phyloP scores from a whole-genome alignment of 2,329 filamentous ascomycete species.

The Orbilia quercus region DNA sequence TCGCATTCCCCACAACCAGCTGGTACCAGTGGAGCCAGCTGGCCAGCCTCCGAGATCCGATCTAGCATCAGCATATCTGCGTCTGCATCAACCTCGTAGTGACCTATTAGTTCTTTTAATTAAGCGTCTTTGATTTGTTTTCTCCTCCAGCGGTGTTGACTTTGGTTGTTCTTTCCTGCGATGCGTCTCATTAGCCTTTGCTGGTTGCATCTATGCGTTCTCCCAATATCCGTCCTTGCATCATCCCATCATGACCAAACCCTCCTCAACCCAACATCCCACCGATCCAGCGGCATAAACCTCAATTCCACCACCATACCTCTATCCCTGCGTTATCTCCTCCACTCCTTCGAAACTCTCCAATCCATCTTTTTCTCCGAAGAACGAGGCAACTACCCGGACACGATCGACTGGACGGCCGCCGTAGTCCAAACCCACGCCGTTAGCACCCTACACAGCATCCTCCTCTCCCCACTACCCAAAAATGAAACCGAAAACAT shows the following conservation, averaged over 20 bases:
- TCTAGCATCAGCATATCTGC: too few relatives aligned
- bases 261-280: constrained; percentile 12
- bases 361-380: constrained; percentile 81
- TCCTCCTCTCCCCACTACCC: constrained; percentile 66
- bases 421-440: constrained; percentile 85
- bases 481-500: constrained; percentile 69
- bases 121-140: constrained; percentile 28
- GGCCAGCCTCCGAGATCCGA: neutral
- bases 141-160: constrained; percentile 9
- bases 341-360: constrained; percentile 73
- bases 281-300: constrained; percentile 36
- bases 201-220: constrained; percentile 20
- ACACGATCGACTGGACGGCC: constrained; percentile 90
- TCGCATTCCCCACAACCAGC: constrained; percentile 3
- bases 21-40: neutral
- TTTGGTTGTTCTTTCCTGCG: constrained; percentile 11
- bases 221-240: constrained; percentile 19
- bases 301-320: constrained; percentile 38
- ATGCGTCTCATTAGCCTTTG: constrained; percentile 29
- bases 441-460: constrained; percentile 76
- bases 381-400: constrained; percentile 84
- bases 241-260: constrained; percentile 14
- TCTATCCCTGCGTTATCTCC: constrained; percentile 38
- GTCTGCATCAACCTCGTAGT: too few relatives aligned
- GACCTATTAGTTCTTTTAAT: neutral